Evolutionary conservation across 2,329 filamentous ascomycete species (phyloP).

Genomic region (Sordariomycetes sp.): DNA sequence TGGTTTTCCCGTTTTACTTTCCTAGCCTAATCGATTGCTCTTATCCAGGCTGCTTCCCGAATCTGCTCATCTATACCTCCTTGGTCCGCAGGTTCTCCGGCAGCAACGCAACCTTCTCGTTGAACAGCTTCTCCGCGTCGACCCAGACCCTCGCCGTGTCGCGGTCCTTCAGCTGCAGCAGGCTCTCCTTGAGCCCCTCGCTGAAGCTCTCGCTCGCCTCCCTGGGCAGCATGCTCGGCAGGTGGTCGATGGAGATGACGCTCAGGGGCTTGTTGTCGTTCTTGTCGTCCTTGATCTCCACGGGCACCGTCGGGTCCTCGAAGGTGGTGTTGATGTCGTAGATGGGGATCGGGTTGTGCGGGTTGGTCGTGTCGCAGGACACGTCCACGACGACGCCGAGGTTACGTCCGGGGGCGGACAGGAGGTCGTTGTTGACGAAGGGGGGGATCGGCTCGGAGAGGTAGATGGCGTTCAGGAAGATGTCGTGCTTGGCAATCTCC

Average conservation of each 20-base stretch:
- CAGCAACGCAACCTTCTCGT: constrained; percentile 68
- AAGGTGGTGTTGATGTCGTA: constrained; percentile 84
- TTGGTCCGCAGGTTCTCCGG: too few species aligned
- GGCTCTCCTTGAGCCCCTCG: constrained; percentile 64
- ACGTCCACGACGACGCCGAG: constrained; percentile 78
- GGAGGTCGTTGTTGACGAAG: constrained; percentile 68
- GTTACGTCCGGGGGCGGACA: constrained; percentile 53
- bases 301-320: constrained; percentile 73
- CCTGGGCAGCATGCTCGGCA: constrained; percentile 73
- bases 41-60: too few species aligned
- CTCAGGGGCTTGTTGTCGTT: constrained; percentile 35
- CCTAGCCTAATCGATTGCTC: too few species aligned
- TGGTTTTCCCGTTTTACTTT: too few species aligned
- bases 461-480: constrained; percentile 57
- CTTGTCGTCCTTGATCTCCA: constrained; percentile 45
- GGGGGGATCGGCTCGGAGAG: constrained; percentile 55
- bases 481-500: constrained; percentile 67
- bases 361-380: constrained; percentile 64
- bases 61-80: too few species aligned
- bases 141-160: constrained; percentile 70
- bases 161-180: constrained; percentile 71
- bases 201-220: constrained; percentile 85
- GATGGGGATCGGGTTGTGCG: constrained; percentile 64
- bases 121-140: constrained; percentile 74
- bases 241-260: constrained; percentile 83